Evolutionary conservation across 164 flowering plant genomes (phyloP).

Genomic region (Buxus sempervirens): DNA sequence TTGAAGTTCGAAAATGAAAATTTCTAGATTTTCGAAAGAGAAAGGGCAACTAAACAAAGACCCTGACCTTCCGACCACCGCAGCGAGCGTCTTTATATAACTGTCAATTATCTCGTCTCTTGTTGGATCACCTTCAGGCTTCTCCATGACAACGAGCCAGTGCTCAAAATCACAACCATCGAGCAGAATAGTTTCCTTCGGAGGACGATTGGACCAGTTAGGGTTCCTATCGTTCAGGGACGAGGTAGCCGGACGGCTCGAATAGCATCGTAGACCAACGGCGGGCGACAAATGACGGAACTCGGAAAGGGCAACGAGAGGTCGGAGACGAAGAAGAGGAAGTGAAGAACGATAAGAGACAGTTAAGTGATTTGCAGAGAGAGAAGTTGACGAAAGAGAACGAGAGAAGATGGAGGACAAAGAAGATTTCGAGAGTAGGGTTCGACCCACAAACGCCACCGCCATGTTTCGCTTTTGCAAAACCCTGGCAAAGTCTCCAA

Average conservation of each 20-base stretch:
- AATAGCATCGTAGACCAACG: constrained; percentile 27
- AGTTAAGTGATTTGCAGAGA: constrained; percentile 7
- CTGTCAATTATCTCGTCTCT: constrained; percentile 87
- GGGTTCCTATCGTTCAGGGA: constrained; percentile 76
- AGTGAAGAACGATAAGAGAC: constrained; percentile 21
- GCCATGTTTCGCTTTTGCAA: constrained; percentile 11
- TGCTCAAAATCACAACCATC: constrained; percentile 95
- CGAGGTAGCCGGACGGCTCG: constrained; percentile 51
- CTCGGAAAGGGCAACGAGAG: constrained; percentile 31
- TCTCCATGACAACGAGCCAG: constrained; percentile 87
- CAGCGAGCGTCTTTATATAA: constrained; percentile 76
- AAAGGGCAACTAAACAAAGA: not conserved
- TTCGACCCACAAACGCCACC: constrained; percentile 11
- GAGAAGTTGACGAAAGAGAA: constrained; percentile 13
- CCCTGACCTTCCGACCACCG: constrained; percentile 68
- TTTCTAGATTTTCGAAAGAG: not conserved
- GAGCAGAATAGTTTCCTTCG: constrained; percentile 79
- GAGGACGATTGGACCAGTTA: constrained; percentile 82
- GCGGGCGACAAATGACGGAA: constrained; percentile 13
- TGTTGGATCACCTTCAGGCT: constrained; percentile 65
- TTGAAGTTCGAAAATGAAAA: no score
- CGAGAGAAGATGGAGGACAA: constrained; percentile 20
- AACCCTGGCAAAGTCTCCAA: constrained; percentile 13
- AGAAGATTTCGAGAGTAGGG: constrained; percentile 12
- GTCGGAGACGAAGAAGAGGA: constrained; percentile 42